Base-by-base conservation (phyloP, 192 early-diverging fungal species). In the Phlyctochytrium planicorne region DNA sequence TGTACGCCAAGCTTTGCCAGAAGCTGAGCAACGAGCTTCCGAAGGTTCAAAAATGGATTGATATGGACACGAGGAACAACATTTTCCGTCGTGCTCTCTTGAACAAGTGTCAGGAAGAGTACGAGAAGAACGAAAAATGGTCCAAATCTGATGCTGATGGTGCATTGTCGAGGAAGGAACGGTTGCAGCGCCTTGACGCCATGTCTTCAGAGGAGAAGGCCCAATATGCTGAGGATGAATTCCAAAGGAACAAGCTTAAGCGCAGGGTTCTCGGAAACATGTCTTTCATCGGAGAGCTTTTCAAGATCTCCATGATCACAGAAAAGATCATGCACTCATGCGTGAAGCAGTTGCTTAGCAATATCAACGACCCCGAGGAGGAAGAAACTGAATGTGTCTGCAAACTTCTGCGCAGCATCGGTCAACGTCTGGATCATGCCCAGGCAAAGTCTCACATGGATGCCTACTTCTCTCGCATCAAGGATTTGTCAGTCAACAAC, bases 301-400 rank as follows among this genome's bases (percentile, higher is more conserved):
- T 93, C 88, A 90, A 93, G 75, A 75, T 90, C 50, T 76, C 81
- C 36, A 91, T 99, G 81, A 84, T 99, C 70, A 92, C 94, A 2
- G 90, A 94, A 66, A 91, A 91, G 79, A 95, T 99, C 57, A 98
- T 99, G 88, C 91, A 94, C 71, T 20, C 50, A 40, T 99, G 97
- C 75, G 81, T 99, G 67, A 82, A 82, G 59, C 87, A 89, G 55
- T 86, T 99, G 63, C 78, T 96, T 68, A 86, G 85, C 73, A 69
- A 78, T 17, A 79, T 86, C 65, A 74, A 81, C 65, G 77, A 88
- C 34, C 91, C 95, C 30, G 94, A 94, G 60, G 97, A 97, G 72
- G 97, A 96, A 79, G 96, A 97, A 69, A 85, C 88, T 32, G 97
- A 99, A 82, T 91, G 88, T 63, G 80, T 98, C 37, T 91, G 90